phyloP scores from a whole-genome alignment of 2,329 filamentous ascomycete species.

The Waltergamsia citrina region DNA sequence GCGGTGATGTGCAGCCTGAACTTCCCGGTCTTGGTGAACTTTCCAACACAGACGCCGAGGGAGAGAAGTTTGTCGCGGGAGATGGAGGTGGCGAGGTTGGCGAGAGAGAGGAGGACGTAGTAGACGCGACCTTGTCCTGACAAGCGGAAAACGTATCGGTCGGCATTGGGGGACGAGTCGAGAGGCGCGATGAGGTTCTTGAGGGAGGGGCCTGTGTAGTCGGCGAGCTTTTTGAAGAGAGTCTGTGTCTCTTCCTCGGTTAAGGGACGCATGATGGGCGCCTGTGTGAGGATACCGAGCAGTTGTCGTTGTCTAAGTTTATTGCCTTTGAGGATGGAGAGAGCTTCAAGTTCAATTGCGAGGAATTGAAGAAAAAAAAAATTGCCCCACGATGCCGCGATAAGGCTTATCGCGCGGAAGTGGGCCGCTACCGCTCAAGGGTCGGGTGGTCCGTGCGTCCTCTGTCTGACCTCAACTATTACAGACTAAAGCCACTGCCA shows the following conservation, averaged over 20 bases:
- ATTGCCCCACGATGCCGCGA: background rate
- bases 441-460: no score
- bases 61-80: constrained; percentile 74
- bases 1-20: constrained; percentile 90
- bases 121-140: constrained; percentile 73
- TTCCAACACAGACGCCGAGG: constrained; percentile 80
- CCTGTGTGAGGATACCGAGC: no score
- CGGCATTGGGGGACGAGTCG: constrained; percentile 55
- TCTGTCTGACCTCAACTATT: no score
- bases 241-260: constrained; percentile 73
- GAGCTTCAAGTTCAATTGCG: background rate
- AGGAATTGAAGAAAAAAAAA: background rate
- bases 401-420: background rate
- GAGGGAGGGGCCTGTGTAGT: constrained; percentile 81
- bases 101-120: constrained; percentile 82
- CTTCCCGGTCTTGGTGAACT: constrained; percentile 95
- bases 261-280: constrained; percentile 61
- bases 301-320: background rate
- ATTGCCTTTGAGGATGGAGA: background rate
- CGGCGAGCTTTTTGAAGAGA: constrained; percentile 85
- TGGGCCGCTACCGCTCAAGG: no score
- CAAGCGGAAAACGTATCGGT: constrained; percentile 79
- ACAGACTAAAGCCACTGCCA: no score
- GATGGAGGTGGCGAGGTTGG: constrained; percentile 84
- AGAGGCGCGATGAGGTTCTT: constrained; percentile 74